Percentiles rank a stretch among this genome's conserved stretches.
These are phyloP conservation scores for Nicotiana undulata DNA, from an alignment of 257 asterid species.

Conservation along the genomic window DNA sequence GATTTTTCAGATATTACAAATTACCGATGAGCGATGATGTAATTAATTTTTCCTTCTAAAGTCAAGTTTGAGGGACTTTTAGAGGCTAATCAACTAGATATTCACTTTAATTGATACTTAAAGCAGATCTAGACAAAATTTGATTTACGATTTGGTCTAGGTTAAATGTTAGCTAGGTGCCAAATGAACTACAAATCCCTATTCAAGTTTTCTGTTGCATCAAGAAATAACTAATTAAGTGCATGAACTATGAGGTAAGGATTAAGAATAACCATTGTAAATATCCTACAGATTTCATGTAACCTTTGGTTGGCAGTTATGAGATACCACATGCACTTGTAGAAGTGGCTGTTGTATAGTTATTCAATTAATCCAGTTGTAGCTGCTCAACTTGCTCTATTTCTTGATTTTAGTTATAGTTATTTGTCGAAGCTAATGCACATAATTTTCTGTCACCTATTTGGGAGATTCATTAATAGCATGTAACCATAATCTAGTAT, in stretches of 20 bases:
- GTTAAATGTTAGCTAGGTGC: neutral
- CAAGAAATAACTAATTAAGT: neutral
- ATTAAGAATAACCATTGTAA: neutral
- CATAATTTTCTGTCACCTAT: too few relatives aligned
- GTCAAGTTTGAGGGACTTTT: neutral
- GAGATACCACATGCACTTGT: neutral
- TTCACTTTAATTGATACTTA: neutral
- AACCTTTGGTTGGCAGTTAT: neutral
- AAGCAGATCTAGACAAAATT: neutral
- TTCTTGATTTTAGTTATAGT: neutral
- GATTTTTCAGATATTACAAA: constrained; percentile 45
- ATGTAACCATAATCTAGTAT: too few relatives aligned
- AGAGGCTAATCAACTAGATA: neutral
- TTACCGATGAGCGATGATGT: neutral
- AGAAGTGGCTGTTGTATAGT: neutral
- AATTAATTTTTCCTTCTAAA: neutral
- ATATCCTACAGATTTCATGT: neutral
- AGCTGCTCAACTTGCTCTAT: neutral
- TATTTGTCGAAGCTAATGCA: too few relatives aligned
- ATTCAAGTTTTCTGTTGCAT: neutral
- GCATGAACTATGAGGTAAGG: neutral
- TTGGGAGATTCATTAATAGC: too few relatives aligned
- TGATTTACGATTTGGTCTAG: neutral
- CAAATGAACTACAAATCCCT: neutral
- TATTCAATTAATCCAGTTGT: neutral